These are phyloP conservation scores for Dentipellis sp. DNA, from an alignment of 768 basidiomycete genomes.

Conservation along the genomic window DNA sequence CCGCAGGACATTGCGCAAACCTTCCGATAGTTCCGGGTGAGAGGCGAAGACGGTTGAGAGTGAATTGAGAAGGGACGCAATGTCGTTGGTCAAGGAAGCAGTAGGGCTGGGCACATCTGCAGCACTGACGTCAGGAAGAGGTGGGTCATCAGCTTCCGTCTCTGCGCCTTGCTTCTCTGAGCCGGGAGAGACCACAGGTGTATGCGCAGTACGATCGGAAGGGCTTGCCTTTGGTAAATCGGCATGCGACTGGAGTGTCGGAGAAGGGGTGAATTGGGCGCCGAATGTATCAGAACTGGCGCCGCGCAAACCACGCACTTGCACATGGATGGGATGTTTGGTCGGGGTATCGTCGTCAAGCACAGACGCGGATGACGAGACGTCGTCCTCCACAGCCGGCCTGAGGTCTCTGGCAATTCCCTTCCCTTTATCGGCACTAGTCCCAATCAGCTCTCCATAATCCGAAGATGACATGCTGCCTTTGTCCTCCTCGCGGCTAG, in stretches of 20 bases:
- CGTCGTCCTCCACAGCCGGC: constrained; percentile 24
- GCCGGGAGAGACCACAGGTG: neutral
- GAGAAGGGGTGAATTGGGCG: neutral
- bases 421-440: constrained; percentile 41
- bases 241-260: neutral
- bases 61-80: constrained; percentile 50
- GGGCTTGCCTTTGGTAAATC: too few relatives aligned
- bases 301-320: constrained; percentile 18
- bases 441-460: constrained; percentile 6
- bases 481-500: neutral
- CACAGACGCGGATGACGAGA: constrained; percentile 34
- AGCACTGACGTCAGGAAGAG: constrained; percentile 33
- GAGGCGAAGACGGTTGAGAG: constrained; percentile 45
- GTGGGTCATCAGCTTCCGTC: constrained; percentile 32
- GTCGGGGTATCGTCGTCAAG: constrained; percentile 29
- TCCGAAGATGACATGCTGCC: neutral
- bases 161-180: too few relatives aligned
- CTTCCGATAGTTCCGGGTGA: constrained; percentile 67
- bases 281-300: constrained; percentile 14
- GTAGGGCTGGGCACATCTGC: constrained; percentile 22
- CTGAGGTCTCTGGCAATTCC: constrained; percentile 17
- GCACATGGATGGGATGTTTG: constrained; percentile 58
- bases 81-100: constrained; percentile 51
- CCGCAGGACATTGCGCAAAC: constrained; percentile 50
- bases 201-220: too few relatives aligned